Conservation (phyloP, 257 asterid species). For the Coffea canephora region DNA sequence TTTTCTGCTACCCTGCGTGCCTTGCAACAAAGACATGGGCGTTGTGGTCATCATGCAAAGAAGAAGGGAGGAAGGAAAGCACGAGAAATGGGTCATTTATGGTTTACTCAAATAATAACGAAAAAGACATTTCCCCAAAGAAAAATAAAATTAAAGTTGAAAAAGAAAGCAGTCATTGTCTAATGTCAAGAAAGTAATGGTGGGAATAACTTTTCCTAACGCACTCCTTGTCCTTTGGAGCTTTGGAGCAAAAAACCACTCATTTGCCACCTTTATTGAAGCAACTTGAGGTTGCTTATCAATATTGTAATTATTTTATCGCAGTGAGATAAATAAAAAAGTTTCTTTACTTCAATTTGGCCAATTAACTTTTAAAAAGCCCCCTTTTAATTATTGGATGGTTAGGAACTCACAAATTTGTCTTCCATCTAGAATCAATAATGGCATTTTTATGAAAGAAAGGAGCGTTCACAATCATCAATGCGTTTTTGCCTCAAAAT, state of each 20-base stretch:
- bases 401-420: too few species aligned
- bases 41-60: background rate
- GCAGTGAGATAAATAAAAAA: too few species aligned
- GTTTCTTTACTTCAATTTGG: too few species aligned
- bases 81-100: background rate
- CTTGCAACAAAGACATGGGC: background rate
- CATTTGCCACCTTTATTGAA: background rate
- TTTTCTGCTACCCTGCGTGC: background rate
- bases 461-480: too few species aligned
- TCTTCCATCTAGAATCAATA: too few species aligned
- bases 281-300: background rate
- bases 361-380: too few species aligned
- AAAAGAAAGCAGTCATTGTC: slow-evolving; percentile 22
- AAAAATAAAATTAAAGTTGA: slow-evolving; percentile 13
- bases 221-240: slow-evolving; percentile 27
- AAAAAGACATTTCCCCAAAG: background rate
- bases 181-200: background rate
- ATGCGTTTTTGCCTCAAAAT: too few species aligned
- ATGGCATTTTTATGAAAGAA: too few species aligned
- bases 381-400: too few species aligned
- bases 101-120: background rate
- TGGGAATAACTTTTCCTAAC: slow-evolving; percentile 25
- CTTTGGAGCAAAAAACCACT: background rate
- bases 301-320: too few species aligned
- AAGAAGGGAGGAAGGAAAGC: background rate